A percentile compares a stretch with the other conserved stretches of the same genome.
phyloP scores from a whole-genome alignment of 768 basidiomycete genomes.

The Gyrodon lividus region DNA sequence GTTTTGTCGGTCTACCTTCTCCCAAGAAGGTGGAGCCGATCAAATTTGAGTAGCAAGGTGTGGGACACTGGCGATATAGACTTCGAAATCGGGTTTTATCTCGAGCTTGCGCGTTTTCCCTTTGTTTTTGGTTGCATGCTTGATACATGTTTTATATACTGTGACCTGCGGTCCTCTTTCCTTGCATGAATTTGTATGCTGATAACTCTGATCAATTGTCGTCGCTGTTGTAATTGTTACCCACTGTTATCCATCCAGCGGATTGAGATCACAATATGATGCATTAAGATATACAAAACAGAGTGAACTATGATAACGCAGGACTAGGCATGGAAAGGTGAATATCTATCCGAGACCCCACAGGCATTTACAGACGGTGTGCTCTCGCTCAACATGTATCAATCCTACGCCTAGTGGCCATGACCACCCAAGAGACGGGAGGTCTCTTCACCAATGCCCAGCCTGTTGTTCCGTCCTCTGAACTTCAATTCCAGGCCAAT shows the following conservation, averaged over 20 bases:
- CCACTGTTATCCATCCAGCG: not conserved
- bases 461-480: slow-evolving; percentile 31
- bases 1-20: slow-evolving; percentile 35
- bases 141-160: slow-evolving; percentile 9
- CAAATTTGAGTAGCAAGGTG: slow-evolving; percentile 38
- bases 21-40: slow-evolving; percentile 45
- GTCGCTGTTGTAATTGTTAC: slow-evolving; percentile 27
- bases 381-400: not conserved
- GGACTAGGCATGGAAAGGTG: slow-evolving; percentile 7
- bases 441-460: slow-evolving; percentile 33
- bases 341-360: slow-evolving; percentile 5
- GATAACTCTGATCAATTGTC: slow-evolving; percentile 9
- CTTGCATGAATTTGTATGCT: slow-evolving; percentile 8
- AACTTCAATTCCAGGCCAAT: slow-evolving; percentile 39
- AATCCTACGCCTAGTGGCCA: slow-evolving; percentile 12
- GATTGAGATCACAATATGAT: slow-evolving; percentile 12
- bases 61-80: not conserved
- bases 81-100: not conserved
- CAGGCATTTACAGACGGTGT: not conserved
- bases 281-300: slow-evolving; percentile 13
- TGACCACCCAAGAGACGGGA: slow-evolving; percentile 33
- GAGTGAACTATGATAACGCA: slow-evolving; percentile 1
- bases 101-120: not conserved
- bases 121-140: slow-evolving; percentile 7
- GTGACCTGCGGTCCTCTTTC: slow-evolving; percentile 1